Evolutionary conservation across 208 protist species (phyloP), one percentile per base, ranked within the genome.

Genomic region (Porcisia deanei): DNA sequence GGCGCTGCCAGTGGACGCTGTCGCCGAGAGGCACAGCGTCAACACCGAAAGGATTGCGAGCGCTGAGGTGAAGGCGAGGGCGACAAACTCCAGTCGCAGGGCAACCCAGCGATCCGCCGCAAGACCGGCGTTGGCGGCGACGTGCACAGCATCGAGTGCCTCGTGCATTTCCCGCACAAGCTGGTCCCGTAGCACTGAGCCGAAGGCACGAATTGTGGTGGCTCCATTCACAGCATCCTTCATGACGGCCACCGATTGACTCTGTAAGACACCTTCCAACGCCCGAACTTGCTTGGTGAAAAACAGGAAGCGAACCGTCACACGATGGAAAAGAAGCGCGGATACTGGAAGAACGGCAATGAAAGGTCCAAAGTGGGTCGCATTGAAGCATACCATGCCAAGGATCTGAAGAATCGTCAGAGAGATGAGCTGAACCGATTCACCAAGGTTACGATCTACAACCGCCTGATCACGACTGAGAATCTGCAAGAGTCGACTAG

Each of bases 391-490:
- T 58, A 90, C 76, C 71, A 93, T 83, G 18, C 84, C 80, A 22
- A 87, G 47, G n/a, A 93, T 76, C 82, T 93, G 91, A 37, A 95
- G 77, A 49, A 87, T 52, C 22, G 82, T 91, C 20, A 86, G 75
- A 52, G 86, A 83, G 67, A 93, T 85, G 53, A 91, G 85, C 77
- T 92, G 79, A 37, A 92, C 76, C 12, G 87, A 90, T 63, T 92
- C 85, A 5, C 85, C 85, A 22, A 95, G 77, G 64, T 68, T 75
- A 60, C 82, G 81, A 65, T 93, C 91, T 18, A 91, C 89, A 49
- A 93, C 82, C 65, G 90, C 88, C 68, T 93, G 89, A 69, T 95
- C 89, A 60, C 86, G 82, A 71, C 81, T 91, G 18, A 95, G 84
- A 12, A 91, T 80, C 34, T 89, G 81, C 54, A 91, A 71, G 4